Evolutionary conservation across 352 stramenopile genomes (phyloP).

Genomic region (Phytopythium vexans): DNA sequence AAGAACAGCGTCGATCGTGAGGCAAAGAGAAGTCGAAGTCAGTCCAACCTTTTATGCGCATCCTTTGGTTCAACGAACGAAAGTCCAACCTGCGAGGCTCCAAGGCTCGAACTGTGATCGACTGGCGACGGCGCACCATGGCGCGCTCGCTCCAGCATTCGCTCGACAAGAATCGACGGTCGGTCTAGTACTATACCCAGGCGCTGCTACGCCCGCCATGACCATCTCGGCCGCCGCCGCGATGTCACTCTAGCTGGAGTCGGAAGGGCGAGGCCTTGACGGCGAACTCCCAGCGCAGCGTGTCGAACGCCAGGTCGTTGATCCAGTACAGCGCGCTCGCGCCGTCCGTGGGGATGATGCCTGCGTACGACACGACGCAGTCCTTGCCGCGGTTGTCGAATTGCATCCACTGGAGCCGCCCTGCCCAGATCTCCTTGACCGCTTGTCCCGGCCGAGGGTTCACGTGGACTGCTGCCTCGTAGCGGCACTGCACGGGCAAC

Average conservation of each 20-base stretch:
- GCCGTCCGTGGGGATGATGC: constrained; percentile 28
- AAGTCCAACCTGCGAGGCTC: no score
- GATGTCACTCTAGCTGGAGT: background rate
- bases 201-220: background rate
- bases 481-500: constrained; percentile 24
- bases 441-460: constrained; percentile 4
- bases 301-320: constrained; percentile 34
- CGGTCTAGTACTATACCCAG: background rate
- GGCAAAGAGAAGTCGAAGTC: no score
- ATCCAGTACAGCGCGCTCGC: constrained; percentile 40
- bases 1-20: no score
- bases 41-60: no score
- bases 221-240: no score
- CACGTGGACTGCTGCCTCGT: no score
- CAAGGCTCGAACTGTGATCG: background rate
- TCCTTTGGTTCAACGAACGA: no score
- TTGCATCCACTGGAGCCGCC: constrained; percentile 28
- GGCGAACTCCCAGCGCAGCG: constrained; percentile 35
- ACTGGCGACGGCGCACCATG: constrained; percentile 3
- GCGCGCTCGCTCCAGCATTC: background rate
- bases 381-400: constrained; percentile 32
- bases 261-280: constrained; percentile 28
- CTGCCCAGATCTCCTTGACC: constrained; percentile 19
- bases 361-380: constrained; percentile 30
- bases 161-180: background rate